These are phyloP conservation scores for Danielozyma ontarioensis DNA, from an alignment of 805 yeast species.

Conservation along the genomic window DNA sequence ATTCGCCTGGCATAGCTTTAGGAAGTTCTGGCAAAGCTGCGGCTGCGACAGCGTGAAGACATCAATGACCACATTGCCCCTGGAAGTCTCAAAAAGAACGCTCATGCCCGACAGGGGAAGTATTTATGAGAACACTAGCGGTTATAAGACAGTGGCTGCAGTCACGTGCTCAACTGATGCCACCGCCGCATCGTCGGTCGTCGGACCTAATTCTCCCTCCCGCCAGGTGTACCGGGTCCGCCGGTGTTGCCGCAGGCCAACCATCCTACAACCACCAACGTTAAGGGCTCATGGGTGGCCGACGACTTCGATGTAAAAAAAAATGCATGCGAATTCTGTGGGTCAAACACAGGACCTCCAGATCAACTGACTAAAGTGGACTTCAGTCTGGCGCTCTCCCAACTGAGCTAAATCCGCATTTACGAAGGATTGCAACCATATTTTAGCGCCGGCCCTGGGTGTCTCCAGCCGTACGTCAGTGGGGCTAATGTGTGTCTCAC, in stretches of 20 bases:
- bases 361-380: slow-evolving; percentile 1
- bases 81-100: background rate
- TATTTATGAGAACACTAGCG: background rate
- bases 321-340: slow-evolving; percentile 1
- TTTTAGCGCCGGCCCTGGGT: no score
- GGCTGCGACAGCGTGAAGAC: slow-evolving; percentile 28
- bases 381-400: slow-evolving; percentile 8
- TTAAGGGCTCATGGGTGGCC: no score
- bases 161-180: no score
- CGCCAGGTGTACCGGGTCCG: no score
- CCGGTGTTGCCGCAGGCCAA: no score
- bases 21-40: slow-evolving; percentile 39
- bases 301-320: background rate
- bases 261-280: no score
- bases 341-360: slow-evolving; percentile 2
- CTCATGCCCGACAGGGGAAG: background rate
- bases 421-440: no score
- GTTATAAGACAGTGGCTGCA: no score
- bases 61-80: background rate
- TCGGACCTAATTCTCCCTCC: no score
- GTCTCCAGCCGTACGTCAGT: no score
- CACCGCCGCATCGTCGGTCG: no score
- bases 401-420: slow-evolving; percentile 5
- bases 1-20: slow-evolving; percentile 48
- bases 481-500: no score